These are phyloP conservation scores for Actinomucor elegans DNA, from an alignment of 371 early-diverging fungal genomes.

Conservation along the genomic window DNA sequence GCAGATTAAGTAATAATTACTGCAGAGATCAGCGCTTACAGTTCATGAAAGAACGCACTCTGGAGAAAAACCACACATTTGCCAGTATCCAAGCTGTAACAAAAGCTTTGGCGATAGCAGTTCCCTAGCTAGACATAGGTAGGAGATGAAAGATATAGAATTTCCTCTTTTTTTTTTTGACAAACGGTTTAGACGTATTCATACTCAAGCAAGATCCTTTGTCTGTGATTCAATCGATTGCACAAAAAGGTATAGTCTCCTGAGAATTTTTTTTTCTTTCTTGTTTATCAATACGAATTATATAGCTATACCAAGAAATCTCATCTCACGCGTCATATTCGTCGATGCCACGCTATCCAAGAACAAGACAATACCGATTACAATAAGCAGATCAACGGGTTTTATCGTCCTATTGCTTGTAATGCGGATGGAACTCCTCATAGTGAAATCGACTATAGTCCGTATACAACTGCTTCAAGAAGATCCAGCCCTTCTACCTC, in stretches of 20 bases:
- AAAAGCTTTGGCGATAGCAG: slow-evolving; percentile 52
- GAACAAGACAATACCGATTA: not conserved
- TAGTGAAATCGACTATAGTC: no score
- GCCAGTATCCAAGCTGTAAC: slow-evolving; percentile 55
- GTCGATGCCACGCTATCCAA: not conserved
- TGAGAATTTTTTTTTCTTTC: not conserved
- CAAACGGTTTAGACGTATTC: slow-evolving; percentile 7
- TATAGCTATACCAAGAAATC: slow-evolving; percentile 12
- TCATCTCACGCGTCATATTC: slow-evolving; percentile 11
- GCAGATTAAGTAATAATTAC: not conserved
- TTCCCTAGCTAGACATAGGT: slow-evolving; percentile 5
- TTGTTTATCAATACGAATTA: not conserved
- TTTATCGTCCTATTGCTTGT: no score
- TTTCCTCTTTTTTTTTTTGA: no score
- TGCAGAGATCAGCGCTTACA: not conserved
- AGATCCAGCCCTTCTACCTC: no score
- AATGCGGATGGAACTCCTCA: no score
- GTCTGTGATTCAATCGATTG: slow-evolving; percentile 1
- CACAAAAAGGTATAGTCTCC: slow-evolving; percentile 1
- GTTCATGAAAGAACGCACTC: slow-evolving; percentile 60
- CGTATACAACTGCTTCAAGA: no score
- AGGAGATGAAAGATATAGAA: no score
- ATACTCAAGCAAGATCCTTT: slow-evolving; percentile 12
- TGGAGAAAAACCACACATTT: slow-evolving; percentile 69
- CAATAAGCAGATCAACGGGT: no score